phyloP scores from a whole-genome alignment of 495 filamentous ascomycete species.

The Aspergillus heteromorphus region DNA sequence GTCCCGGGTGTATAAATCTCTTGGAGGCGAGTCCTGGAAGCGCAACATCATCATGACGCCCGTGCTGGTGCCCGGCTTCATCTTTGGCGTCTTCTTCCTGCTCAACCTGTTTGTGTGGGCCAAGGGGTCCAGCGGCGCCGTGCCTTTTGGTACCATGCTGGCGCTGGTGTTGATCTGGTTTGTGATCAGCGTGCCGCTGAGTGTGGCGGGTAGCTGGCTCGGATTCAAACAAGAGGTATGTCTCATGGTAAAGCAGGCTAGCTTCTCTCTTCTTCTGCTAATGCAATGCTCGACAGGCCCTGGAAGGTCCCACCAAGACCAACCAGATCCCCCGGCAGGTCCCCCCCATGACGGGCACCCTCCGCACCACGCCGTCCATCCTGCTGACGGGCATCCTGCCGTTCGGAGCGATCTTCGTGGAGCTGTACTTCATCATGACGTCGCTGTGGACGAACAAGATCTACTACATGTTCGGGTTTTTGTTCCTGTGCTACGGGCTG shows the following conservation, averaged over 20 bases:
- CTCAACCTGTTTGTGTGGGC: conserved; percentile 96
- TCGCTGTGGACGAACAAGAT: conserved; percentile 96
- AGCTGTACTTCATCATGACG: conserved; percentile 98
- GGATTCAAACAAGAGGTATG: conserved; percentile 66
- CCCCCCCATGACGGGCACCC: conserved; percentile 71
- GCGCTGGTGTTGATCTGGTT: conserved; percentile 94
- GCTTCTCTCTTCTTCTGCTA: conserved; percentile 14
- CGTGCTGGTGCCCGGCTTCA: conserved; percentile 74
- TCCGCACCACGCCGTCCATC: conserved; percentile 80
- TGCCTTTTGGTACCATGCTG: conserved; percentile 95
- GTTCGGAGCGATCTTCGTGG: conserved; percentile 94
- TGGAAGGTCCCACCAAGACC: conserved; percentile 80
- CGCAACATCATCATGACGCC: conserved; percentile 86
- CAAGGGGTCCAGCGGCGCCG: conserved; percentile 81
- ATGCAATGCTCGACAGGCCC: too few relatives aligned
- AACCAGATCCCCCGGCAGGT: conserved; percentile 99
- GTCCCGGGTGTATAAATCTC: conserved; percentile 82
- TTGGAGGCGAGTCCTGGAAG: conserved; percentile 91
- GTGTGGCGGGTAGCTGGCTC: conserved; percentile 85
- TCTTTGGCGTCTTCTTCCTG: conserved; percentile 86
- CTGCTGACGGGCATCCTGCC: conserved; percentile 86
- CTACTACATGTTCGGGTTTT: conserved; percentile 99
- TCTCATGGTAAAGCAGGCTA: neutral
- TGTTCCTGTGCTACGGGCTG: conserved; percentile 94
- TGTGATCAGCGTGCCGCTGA: conserved; percentile 86